Conservation (phyloP, 129 eudicot species). For the Chrysanthemum lavandulifolium region DNA sequence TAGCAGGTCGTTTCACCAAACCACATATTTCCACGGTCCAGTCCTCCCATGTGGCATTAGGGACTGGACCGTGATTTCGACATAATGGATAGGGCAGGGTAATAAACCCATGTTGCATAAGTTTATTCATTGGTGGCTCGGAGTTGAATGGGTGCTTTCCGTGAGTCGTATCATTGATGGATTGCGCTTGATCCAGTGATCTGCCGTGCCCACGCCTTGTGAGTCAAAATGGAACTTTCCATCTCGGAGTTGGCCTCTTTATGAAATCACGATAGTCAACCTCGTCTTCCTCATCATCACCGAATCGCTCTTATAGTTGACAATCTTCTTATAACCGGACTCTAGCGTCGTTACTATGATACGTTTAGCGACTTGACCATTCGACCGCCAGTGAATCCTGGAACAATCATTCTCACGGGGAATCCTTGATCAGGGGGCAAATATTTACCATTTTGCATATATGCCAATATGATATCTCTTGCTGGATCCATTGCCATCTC, state of each 20-base stretch:
- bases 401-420: conserved; percentile 82
- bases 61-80: conserved; percentile 94
- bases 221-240: conserved; percentile 61
- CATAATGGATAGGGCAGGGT: conserved; percentile 90
- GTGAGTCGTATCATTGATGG: conserved; percentile 79
- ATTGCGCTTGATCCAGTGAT: conserved; percentile 80
- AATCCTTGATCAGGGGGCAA: conserved; percentile 85
- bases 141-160: conserved; percentile 93
- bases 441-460: conserved; percentile 84
- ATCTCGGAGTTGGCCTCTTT: conserved; percentile 49
- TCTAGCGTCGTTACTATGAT: conserved; percentile 68
- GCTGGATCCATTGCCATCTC: conserved; percentile 87
- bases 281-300: conserved; percentile 39
- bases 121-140: conserved; percentile 77
- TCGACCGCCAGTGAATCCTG: conserved; percentile 90
- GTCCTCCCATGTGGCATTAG: conserved; percentile 53
- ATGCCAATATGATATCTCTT: conserved; percentile 76
- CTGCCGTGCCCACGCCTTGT: conserved; percentile 70
- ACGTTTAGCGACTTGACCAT: conserved; percentile 95
- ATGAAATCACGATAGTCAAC: conserved; percentile 31
- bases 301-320: conserved; percentile 19
- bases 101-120: conserved; percentile 96
- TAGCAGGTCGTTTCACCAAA: conserved; percentile 54
- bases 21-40: conserved; percentile 93
- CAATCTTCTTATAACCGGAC: conserved; percentile 49